Percentiles rank a stretch among this genome's conserved stretches.
These are phyloP conservation scores for Coniochaeta sp. DNA, from an alignment of 2,329 filamentous ascomycete species.

Conservation along the genomic window DNA sequence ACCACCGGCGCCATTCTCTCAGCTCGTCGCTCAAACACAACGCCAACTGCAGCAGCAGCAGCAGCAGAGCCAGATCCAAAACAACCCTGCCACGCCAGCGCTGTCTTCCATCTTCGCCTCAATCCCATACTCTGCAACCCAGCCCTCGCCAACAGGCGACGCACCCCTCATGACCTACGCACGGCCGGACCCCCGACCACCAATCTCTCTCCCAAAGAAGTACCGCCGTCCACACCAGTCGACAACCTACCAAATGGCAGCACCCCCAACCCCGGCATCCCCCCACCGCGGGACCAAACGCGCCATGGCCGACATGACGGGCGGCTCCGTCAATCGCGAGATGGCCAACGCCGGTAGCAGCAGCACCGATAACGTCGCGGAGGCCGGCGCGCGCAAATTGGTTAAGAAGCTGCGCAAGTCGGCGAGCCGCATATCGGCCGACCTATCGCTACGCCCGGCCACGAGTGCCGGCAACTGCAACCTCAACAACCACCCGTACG, in stretches of 20 bases:
- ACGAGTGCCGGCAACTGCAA: not conserved
- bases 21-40: constrained; percentile 9
- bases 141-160: constrained; percentile 16
- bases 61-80: not conserved
- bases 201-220: not conserved
- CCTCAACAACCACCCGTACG: not conserved
- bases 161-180: not conserved
- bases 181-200: not conserved
- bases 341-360: not conserved
- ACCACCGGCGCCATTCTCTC: constrained; percentile 1
- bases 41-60: constrained; percentile 1
- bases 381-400: constrained; percentile 24
- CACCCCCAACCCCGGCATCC: constrained; percentile 8
- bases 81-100: constrained; percentile 12
- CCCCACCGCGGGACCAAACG: constrained; percentile 43
- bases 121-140: constrained; percentile 22
- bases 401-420: constrained; percentile 49
- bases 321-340: constrained; percentile 15
- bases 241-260: not conserved
- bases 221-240: not conserved
- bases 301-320: constrained; percentile 22
- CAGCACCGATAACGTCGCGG: constrained; percentile 13
- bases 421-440: constrained; percentile 33
- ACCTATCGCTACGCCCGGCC: constrained; percentile 17
- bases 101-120: constrained; percentile 7